These are phyloP conservation scores for Aureoboletus auriporus DNA, from an alignment of 768 basidiomycete genomes.

Conservation along the genomic window DNA sequence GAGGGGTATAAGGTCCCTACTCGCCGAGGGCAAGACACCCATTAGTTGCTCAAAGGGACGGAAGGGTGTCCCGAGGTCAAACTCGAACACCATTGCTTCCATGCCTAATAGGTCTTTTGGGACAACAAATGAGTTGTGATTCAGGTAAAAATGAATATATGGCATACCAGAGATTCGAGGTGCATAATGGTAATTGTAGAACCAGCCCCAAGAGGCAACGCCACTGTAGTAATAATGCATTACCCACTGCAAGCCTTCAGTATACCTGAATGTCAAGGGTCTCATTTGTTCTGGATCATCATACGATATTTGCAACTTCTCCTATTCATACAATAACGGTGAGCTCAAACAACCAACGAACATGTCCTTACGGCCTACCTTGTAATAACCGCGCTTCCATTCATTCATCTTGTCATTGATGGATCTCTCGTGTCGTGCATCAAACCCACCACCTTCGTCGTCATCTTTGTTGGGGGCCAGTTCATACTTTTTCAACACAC, in stretches of 20 bases:
- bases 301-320: slow-evolving; percentile 81
- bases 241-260: slow-evolving; percentile 97
- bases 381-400: slow-evolving; percentile 91
- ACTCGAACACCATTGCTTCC: slow-evolving; percentile 78
- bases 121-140: slow-evolving; percentile 3
- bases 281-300: slow-evolving; percentile 65
- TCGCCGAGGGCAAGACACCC: slow-evolving; percentile 93
- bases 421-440: slow-evolving; percentile 69
- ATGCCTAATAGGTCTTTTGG: slow-evolving; percentile 54
- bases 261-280: slow-evolving; percentile 73
- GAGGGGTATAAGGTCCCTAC: slow-evolving; percentile 81
- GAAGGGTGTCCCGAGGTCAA: slow-evolving; percentile 87
- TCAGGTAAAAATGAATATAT: neutral
- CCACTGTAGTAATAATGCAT: slow-evolving; percentile 99
- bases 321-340: slow-evolving; percentile 41
- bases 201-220: slow-evolving; percentile 98
- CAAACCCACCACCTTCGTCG: slow-evolving; percentile 70
- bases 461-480: slow-evolving; percentile 75
- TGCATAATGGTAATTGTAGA: slow-evolving; percentile 97
- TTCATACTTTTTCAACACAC: slow-evolving; percentile 85
- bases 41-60: slow-evolving; percentile 93
- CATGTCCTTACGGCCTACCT: slow-evolving; percentile 55
- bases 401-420: slow-evolving; percentile 82
- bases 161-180: slow-evolving; percentile 88
- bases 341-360: slow-evolving; percentile 5